Evolutionary conservation across 371 early-diverging fungal species (phyloP).

Genomic region (Racocetra persica): DNA sequence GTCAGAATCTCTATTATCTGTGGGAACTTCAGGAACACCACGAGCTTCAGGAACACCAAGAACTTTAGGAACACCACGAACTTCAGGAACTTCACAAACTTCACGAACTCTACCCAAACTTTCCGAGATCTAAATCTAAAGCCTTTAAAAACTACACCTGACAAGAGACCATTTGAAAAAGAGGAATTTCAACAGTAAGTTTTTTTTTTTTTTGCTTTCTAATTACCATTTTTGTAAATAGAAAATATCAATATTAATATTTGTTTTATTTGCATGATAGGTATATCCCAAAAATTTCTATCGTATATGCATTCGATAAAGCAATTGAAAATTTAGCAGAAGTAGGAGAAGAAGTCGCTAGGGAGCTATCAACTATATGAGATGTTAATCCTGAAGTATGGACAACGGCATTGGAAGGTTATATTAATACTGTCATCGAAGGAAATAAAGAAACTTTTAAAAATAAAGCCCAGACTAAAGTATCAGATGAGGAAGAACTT

Average conservation of each 20-base stretch:
- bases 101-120: neutral
- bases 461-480: slow-evolving; percentile 31
- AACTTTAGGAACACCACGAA: too few species aligned
- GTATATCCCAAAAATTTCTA: slow-evolving; percentile 12
- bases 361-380: neutral
- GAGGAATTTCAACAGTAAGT: slow-evolving; percentile 39
- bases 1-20: neutral
- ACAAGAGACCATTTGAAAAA: slow-evolving; percentile 36
- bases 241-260: too few species aligned
- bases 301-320: slow-evolving; percentile 17
- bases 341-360: slow-evolving; percentile 35
- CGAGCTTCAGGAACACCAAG: too few species aligned
- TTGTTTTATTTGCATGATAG: slow-evolving; percentile 28
- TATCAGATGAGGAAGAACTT: slow-evolving; percentile 12
- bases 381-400: slow-evolving; percentile 34
- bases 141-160: too few species aligned
- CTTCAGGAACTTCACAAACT: too few species aligned
- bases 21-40: neutral
- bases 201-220: slow-evolving; percentile 35
- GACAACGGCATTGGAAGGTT: slow-evolving; percentile 10
- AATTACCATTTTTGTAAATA: slow-evolving; percentile 20
- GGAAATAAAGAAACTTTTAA: slow-evolving; percentile 10
- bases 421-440: slow-evolving; percentile 32
- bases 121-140: too few species aligned
- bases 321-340: slow-evolving; percentile 33